Percentiles rank a stretch among this genome's conserved stretches.
Evolutionary conservation across 805 yeast genomes (phyloP).

Genomic region (Schwanniomyces yamadae): DNA sequence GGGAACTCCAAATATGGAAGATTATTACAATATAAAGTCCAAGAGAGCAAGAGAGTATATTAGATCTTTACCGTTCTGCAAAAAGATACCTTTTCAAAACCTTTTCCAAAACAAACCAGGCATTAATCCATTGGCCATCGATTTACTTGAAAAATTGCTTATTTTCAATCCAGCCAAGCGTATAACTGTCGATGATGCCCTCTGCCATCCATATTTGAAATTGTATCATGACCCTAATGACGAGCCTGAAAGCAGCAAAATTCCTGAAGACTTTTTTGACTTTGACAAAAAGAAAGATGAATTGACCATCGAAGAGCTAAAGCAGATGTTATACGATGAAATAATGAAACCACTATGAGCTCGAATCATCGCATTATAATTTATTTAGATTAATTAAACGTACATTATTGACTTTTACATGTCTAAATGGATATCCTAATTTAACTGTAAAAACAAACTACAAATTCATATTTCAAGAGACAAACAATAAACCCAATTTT

Average conservation of each 20-base stretch:
- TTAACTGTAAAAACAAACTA: too few species aligned
- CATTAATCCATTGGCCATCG: slow-evolving; percentile 48
- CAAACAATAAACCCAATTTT: too few species aligned
- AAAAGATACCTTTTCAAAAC: slow-evolving; percentile 55
- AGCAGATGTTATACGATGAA: slow-evolving; percentile 75
- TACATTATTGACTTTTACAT: not conserved
- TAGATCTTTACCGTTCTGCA: slow-evolving; percentile 69
- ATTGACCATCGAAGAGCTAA: slow-evolving; percentile 71
- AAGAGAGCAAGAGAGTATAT: slow-evolving; percentile 88
- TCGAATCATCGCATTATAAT: too few species aligned
- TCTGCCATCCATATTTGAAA: slow-evolving; percentile 80
- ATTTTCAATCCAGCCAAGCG: slow-evolving; percentile 71
- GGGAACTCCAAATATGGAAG: slow-evolving; percentile 85
- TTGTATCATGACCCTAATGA: slow-evolving; percentile 94
- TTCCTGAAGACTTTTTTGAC: slow-evolving; percentile 84
- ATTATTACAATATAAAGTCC: slow-evolving; percentile 70
- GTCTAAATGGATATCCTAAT: too few species aligned
- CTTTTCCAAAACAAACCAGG: slow-evolving; percentile 38
- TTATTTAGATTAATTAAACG: not conserved
- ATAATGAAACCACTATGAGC: slow-evolving; percentile 58
- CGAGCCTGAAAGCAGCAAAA: slow-evolving; percentile 82
- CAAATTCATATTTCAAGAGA: too few species aligned
- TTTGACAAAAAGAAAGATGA: slow-evolving; percentile 85
- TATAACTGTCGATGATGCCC: slow-evolving; percentile 72
- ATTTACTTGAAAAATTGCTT: slow-evolving; percentile 62